A percentile compares a stretch with the other conserved stretches of the same genome.
These are phyloP conservation scores for Heliamphora exappendiculata DNA, from an alignment of 148 eudicot species.

Conservation along the genomic window DNA sequence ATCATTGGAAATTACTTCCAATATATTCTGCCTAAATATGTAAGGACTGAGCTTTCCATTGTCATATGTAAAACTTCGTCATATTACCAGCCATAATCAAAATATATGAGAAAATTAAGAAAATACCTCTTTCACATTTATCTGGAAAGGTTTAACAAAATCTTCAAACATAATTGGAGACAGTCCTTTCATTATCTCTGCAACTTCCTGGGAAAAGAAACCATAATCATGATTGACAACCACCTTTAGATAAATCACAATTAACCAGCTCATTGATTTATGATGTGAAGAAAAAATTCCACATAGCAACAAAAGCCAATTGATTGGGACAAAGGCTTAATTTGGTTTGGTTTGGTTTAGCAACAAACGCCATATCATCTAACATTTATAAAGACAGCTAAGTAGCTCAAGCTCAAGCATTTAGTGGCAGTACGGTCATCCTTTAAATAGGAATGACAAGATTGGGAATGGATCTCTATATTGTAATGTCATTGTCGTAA, in stretches of 20 bases:
- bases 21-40: not conserved
- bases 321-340: no score
- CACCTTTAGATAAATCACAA: not conserved
- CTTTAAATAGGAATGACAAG: no score
- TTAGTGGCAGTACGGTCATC: not conserved
- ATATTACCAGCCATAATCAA: not conserved
- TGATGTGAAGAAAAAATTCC: no score
- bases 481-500: no score
- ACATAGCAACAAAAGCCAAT: no score
- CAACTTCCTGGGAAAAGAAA: conserved; percentile 51
- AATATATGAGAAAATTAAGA: conserved; percentile 3
- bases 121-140: conserved; percentile 54
- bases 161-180: conserved; percentile 86
- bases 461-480: no score
- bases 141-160: conserved; percentile 64
- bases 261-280: not conserved
- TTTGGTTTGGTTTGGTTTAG: no score
- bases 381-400: no score
- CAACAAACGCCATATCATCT: no score
- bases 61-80: not conserved
- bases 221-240: not conserved
- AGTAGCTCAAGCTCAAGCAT: no score
- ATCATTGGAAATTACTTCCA: not conserved
- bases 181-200: conserved; percentile 40
- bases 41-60: not conserved